These are phyloP conservation scores for Hymenoscyphus occultus DNA, from an alignment of 2,329 filamentous ascomycete species.

Conservation along the genomic window DNA sequence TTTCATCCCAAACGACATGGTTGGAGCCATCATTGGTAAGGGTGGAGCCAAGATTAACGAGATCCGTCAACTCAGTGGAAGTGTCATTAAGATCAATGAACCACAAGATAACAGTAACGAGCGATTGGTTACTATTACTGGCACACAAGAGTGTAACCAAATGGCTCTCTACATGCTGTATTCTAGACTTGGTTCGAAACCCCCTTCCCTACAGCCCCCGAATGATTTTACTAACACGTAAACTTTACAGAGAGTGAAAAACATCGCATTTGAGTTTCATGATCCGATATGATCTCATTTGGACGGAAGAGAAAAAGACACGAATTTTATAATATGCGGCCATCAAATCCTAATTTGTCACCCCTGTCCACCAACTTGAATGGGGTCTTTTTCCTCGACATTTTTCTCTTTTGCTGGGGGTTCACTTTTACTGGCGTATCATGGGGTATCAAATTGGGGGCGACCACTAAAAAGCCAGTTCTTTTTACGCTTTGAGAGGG, in stretches of 20 bases:
- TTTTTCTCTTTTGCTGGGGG: background rate
- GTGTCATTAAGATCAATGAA: constrained; percentile 99
- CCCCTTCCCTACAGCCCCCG: background rate
- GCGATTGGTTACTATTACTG: constrained; percentile 93
- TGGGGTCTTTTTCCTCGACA: background rate
- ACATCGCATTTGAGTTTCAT: constrained; percentile 49
- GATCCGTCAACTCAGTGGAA: constrained; percentile 93
- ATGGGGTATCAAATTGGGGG: background rate
- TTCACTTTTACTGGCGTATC: background rate
- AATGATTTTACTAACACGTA: constrained; percentile 12
- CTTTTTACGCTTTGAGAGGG: too few relatives aligned
- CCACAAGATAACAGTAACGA: constrained; percentile 99
- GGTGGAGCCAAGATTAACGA: constrained; percentile 99
- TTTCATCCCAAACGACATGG: constrained; percentile 99
- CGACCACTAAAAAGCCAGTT: background rate
- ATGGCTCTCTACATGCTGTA: constrained; percentile 99
- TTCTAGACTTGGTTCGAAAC: constrained; percentile 77
- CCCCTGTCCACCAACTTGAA: background rate
- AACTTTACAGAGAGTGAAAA: constrained; percentile 65
- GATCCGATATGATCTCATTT: constrained; percentile 33
- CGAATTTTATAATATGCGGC: background rate
- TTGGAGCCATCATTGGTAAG: constrained; percentile 98
- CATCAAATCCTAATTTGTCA: constrained; percentile 6
- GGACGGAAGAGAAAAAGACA: background rate
- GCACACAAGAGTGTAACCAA: constrained; percentile 96